Conservation (phyloP, 1,284 basidiomycete genomes). For the Pterulicium gracile region DNA sequence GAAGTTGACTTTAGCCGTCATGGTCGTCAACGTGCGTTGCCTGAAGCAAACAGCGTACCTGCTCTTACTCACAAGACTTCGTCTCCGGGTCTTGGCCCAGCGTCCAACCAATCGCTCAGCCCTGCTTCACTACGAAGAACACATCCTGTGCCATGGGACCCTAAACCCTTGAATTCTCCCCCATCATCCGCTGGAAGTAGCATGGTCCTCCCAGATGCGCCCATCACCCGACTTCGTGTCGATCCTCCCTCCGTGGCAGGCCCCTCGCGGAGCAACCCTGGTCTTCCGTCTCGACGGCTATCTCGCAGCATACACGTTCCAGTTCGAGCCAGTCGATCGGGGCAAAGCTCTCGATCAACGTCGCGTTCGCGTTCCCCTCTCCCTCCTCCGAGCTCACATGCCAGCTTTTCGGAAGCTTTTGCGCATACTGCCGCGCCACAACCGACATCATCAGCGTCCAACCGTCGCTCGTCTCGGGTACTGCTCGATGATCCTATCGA, state of each 20-base stretch:
- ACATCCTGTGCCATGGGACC: conserved; percentile 55
- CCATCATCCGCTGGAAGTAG: conserved; percentile 46
- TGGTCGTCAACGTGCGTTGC: conserved; percentile 66
- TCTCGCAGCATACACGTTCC: conserved; percentile 76
- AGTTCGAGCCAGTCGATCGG: conserved; percentile 54
- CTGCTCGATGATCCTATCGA: conserved; percentile 72
- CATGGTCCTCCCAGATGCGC: conserved; percentile 45
- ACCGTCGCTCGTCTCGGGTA: conserved; percentile 64
- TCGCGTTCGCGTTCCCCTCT: conserved; percentile 93
- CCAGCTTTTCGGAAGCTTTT: conserved; percentile 50
- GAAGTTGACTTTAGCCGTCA: conserved; percentile 57
- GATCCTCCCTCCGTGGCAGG: conserved; percentile 29
- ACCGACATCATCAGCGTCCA: conserved; percentile 31
- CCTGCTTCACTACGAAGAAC: conserved; percentile 60
- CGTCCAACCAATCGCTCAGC: conserved; percentile 50
- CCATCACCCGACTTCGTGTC: conserved; percentile 53
- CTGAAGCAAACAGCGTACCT: conserved; percentile 30
- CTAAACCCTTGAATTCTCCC: conserved; percentile 36
- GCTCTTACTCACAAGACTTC: conserved; percentile 45
- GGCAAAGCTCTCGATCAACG: conserved; percentile 86
- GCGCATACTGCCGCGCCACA: conserved; percentile 30
- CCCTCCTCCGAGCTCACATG: conserved; percentile 59
- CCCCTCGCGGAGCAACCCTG: conserved; percentile 44
- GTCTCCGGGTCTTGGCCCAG: conserved; percentile 44
- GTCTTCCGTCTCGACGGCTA: conserved; percentile 55